phyloP scores from a whole-genome alignment of 2,329 filamentous ascomycete species.

The Fusarium sp. region DNA sequence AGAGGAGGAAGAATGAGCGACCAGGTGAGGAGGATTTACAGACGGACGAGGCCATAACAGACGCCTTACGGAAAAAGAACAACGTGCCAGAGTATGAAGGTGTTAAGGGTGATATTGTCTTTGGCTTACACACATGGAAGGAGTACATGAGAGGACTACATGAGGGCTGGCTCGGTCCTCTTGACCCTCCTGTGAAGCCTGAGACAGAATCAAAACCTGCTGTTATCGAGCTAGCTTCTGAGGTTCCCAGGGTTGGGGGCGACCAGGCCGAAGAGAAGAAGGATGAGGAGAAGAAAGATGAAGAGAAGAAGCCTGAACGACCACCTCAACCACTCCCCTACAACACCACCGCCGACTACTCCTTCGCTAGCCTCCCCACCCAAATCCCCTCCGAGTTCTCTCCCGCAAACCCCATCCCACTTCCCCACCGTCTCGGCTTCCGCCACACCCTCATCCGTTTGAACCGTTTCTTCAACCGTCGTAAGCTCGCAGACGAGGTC shows the following conservation, averaged over 20 bases:
- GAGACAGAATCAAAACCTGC: constrained; percentile 45
- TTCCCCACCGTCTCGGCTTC: constrained; percentile 94
- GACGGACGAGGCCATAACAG: constrained; percentile 68
- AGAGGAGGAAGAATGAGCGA: constrained; percentile 70
- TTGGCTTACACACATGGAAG: constrained; percentile 96
- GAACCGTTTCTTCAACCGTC: constrained; percentile 87
- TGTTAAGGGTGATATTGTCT: constrained; percentile 84
- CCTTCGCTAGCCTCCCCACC: constrained; percentile 72
- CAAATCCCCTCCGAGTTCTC: constrained; percentile 78
- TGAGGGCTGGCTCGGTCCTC: constrained; percentile 94
- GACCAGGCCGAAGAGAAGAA: constrained; percentile 55
- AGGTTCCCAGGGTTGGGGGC: constrained; percentile 38
- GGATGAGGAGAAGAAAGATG: constrained; percentile 60
- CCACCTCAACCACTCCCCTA: constrained; percentile 78
- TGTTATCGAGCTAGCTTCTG: constrained; percentile 44
- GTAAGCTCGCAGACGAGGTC: constrained; percentile 86
- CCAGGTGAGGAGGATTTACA: constrained; percentile 63
- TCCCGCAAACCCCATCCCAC: constrained; percentile 78
- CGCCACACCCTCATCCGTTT: constrained; percentile 88
- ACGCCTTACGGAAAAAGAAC: constrained; percentile 73
- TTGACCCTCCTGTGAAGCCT: constrained; percentile 70
- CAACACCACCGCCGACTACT: constrained; percentile 80
- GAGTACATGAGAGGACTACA: constrained; percentile 94
- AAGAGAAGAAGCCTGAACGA: constrained; percentile 68
- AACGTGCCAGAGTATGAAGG: constrained; percentile 80